Evolutionary conservation across 306 rosid species (phyloP), one percentile per base, ranked within the genome.

Genomic region (Mimosa bimucronata): DNA sequence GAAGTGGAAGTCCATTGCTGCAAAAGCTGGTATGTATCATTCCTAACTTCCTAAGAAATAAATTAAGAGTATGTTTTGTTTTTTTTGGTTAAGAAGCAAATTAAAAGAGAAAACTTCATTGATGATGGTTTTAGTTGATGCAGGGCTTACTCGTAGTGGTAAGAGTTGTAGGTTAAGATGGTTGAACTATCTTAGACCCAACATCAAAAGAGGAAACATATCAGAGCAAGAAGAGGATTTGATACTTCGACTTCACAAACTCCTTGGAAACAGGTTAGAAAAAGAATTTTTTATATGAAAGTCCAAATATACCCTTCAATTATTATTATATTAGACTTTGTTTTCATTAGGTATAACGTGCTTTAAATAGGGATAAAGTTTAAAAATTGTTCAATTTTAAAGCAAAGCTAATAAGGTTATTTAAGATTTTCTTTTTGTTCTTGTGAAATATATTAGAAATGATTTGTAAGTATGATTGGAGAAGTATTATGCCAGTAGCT

Each of bases 1-100:
- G 5, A 88, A 82, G 78, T 89, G 93, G 93, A 83, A 82, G 52
- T 77, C 83, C 19, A 69, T 89, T 66, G 88, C 91, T 67, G 80
- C 86, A 13, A 81, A 85, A 87, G 88, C 92, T 81, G 92, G 92
- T 85, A 28, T 25, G 92, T 85, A 28, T 25, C 19, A 5, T 60
- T 60, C 37, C 34, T 60, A 48, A 5, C 50, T 58, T 25, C 31
- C 19, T 60, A 25, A 26, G 37, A 26, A 26, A 60, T 13, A 12
- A 26, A 34, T 34, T 34, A 34, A 26, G 19, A 60, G 28, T 26
- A 12, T 60, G 15, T 25, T 23, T 57, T 23, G 6, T 57, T 10
- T 25, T 7, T 21, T 21, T 25, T 3, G 6, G 37, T 48, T 48
- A 48, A 16, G 28, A 26, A 28, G 25, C 19, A 4, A 61, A 28